Evolutionary conservation across 1,139 yeast genomes (phyloP), one percentile per base, ranked within the genome.

Genomic region (Pneumocystis carinii): DNA sequence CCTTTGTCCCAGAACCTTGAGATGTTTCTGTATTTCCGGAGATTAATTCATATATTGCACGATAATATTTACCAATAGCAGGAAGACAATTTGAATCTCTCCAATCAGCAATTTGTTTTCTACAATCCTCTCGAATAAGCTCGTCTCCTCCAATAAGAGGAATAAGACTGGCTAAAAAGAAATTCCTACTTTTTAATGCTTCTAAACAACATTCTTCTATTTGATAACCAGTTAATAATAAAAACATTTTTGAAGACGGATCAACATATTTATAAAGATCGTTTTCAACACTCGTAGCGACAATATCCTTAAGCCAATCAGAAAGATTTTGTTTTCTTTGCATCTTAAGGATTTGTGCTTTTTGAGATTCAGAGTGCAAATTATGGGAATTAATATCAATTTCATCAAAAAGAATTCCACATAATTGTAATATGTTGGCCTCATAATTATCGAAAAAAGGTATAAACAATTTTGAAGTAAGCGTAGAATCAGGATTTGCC

Each of bases 151-250:
- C 95, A 15, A 86, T 74, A 61, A 87, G 74, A 0, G 96, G 80
- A n/a, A 90, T 73, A 36, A 88, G 70, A 0, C 82, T 83, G 0
- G 95, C 83, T 42, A 90, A 74, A 72, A 90, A 96, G 10, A 80
- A 74, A 69, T 86, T 86, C 14, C 79, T 79, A 0, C 85, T 74
- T 29, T 78, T 75, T 3, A 84, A 74, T 0, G 96, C 90, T 1
- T 76, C 67, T 53, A 77, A 76, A 8, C 86, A 78, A 0, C 97
- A 97, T 39, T 77, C 76, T 12, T 79, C 75, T 59, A 88, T 71
- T 63, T 84, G 81, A 61, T 87, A 84, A 3, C 81, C 77, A 59
- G 84, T 77, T 14, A 90, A 70, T 37, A 78, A 72, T 3, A 80
- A 71, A 69, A 84, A 83, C 0, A 87, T 78, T 12, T 60, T 53